phyloP scores from a whole-genome alignment of 2,329 filamentous ascomycete species.

The Xylariaceae sp. region DNA sequence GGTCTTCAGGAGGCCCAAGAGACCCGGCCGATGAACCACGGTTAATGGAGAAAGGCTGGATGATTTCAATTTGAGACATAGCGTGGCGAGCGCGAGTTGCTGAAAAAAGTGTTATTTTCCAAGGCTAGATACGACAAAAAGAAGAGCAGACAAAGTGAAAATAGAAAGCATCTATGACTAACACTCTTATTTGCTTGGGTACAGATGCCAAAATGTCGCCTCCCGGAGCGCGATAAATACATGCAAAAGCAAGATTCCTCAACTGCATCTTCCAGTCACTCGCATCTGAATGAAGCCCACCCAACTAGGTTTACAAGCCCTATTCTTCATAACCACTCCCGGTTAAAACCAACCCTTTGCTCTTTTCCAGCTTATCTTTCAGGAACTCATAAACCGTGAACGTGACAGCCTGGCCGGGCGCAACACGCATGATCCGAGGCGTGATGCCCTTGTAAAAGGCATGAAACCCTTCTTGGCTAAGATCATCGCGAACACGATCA shows the following conservation, averaged over 20 bases:
- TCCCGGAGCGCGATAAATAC: constrained; percentile 10
- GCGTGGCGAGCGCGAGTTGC: not conserved
- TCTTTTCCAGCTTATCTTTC: constrained; percentile 67
- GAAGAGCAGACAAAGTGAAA: not conserved
- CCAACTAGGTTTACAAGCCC: not conserved
- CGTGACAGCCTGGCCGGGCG: constrained; percentile 82
- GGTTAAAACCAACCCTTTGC: constrained; percentile 53
- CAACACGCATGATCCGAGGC: constrained; percentile 93
- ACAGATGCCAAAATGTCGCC: constrained; percentile 12
- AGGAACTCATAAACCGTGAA: constrained; percentile 76
- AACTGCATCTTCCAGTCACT: not conserved
- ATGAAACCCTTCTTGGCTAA: constrained; percentile 81
- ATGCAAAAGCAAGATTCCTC: constrained; percentile 7
- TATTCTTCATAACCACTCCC: constrained; percentile 67
- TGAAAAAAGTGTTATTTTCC: not conserved
- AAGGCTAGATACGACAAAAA: constrained; percentile 1
- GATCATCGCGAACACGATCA: not conserved
- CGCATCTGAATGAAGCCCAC: not conserved
- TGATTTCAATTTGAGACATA: not conserved
- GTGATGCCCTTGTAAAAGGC: constrained; percentile 99
- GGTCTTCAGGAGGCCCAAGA: constrained; percentile 73
- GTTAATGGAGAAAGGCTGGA: not conserved
- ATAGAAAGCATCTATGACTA: not conserved
- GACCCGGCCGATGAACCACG: constrained; percentile 58
- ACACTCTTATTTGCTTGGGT: not conserved